Evolutionary conservation across 768 basidiomycete genomes (phyloP), one percentile per base, ranked within the genome.

Genomic region (Tricholoma terreum): DNA sequence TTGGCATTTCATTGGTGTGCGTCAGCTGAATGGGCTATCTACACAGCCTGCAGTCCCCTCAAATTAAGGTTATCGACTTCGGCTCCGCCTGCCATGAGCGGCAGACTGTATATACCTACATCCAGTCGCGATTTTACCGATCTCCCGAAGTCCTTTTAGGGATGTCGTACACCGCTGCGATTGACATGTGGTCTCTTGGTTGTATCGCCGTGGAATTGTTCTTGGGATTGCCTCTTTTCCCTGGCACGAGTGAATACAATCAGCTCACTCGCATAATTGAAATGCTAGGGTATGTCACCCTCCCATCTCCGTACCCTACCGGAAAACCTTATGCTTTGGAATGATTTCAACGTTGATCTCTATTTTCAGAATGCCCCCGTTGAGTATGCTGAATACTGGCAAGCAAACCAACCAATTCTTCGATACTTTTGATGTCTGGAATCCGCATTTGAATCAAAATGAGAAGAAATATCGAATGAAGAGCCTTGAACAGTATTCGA

Each of bases 31-130:
- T 34, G 51, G 42, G 51, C 34, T 22, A 58, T 56, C 6, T 27
- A 50, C 58, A 17, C 56, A 97, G 94, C 17, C 81, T 99, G 34
- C 94, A 96, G 80, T 94, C 95, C 9, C 96, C 96, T 2, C 89
- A 94, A 73, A 98, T 98, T 78, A 98, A 98, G 75, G 91, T 99
- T 52, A 98, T 99, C 69, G 96, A 98, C 76, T 98, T 98, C 75
- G 97, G 97, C 40, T 98, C 95, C 4, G 94, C 97, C 15, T 99
- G 97, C 70, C 95, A 98, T 69, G 97, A 98, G 75, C 88, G 92
- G 65, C 95, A 98, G 73, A 99, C 96, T n/a, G 94, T 98, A 42
- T 99, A 99, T 72, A 99, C 97, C 3, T 99, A 99, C 75, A 98
- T 99, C 70, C 97, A 99, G 69, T 98, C 95, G 8, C 84, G 97